Evolutionary conservation across 2,329 filamentous ascomycete genomes (phyloP), one percentile per base, ranked within the genome.

Genomic region (Alternaria triticimaculans): DNA sequence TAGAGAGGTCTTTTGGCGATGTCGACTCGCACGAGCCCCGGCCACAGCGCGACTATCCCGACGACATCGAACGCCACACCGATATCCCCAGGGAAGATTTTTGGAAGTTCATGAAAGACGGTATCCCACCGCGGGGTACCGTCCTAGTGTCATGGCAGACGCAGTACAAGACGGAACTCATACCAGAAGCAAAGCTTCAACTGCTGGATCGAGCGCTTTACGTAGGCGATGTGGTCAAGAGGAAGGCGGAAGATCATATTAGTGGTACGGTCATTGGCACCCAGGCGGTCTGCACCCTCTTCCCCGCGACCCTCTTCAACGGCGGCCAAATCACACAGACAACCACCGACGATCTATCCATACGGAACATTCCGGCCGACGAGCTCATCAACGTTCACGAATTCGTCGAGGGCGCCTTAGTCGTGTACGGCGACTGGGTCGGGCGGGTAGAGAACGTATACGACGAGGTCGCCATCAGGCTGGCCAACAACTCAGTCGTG

Each of bases 171-270:
- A 78, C 80, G 3, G 78, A 82, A 60, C 72, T 84, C 18, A 74
- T 84, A 26, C 76, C 77, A 1, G 78, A 80, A 53, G 68, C 81
- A 11, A 80, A 83, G 23, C 77, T 89, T 46, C 77, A 80, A 15
- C 77, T 89, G 21, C 75, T 88, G 28, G 86, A 88, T 74, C 83
- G 87, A n/a, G 78, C 80, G 2, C 76, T 88, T 14, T 80, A 83
- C 53, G 82, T 88, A 15, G 87, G 87, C 25, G 85, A 88, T 68
- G 78, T 84, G 12, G 87, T 89, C 55, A 88, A 87, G 73, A 78
- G 80, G 33, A 78, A 80, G 44, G 76, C 80, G 0, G 80, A 80
- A 21, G 82, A 84, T 66, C 80, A 83, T 15, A 82, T 85, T 76
- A 87, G 84, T 56, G 87, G 87, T 25, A 86, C 84, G 3, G 82